Evolutionary conservation across 805 yeast genomes (phyloP).

Genomic region (Helenozyma baotianmanensis): DNA sequence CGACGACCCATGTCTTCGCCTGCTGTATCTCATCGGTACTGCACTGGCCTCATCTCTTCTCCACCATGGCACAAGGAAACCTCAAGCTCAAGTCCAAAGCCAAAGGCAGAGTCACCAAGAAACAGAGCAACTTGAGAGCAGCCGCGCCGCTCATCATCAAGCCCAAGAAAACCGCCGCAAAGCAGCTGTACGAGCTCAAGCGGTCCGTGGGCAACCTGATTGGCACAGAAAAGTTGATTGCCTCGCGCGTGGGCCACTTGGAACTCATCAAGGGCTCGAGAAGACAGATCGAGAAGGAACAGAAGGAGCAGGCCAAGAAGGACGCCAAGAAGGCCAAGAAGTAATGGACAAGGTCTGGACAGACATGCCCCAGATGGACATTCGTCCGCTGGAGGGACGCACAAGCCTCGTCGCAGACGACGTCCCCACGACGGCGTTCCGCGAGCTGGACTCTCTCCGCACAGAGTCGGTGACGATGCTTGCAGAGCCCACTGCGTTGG

Average conservation of each 20-base stretch:
- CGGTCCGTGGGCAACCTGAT: constrained; percentile 35
- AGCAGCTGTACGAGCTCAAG: constrained; percentile 46
- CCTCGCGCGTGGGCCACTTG: constrained; percentile 90
- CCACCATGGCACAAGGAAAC: constrained; percentile 68
- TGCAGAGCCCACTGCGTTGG: constrained; percentile 24
- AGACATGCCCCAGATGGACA: constrained; percentile 7
- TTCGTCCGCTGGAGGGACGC: neutral
- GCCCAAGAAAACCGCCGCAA: constrained; percentile 55
- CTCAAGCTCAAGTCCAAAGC: constrained; percentile 49
- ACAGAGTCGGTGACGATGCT: constrained; percentile 5
- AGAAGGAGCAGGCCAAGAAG: constrained; percentile 32
- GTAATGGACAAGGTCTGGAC: constrained; percentile 6
- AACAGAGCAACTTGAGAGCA: constrained; percentile 60
- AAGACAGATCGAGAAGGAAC: constrained; percentile 67
- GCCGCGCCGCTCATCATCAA: constrained; percentile 68
- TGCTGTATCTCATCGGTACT: constrained; percentile 2
- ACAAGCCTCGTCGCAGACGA: too few relatives aligned
- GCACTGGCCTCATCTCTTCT: constrained; percentile 1
- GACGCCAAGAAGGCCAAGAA: constrained; percentile 13
- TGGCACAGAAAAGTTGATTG: constrained; percentile 75
- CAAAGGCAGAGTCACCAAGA: constrained; percentile 56
- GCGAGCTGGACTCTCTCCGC: neutral
- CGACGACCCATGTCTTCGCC: too few relatives aligned
- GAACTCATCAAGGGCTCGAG: constrained; percentile 89
- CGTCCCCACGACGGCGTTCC: too few relatives aligned